Evolutionary conservation across 129 eudicot genomes (phyloP).

Genomic region (Flaveria brownii): DNA sequence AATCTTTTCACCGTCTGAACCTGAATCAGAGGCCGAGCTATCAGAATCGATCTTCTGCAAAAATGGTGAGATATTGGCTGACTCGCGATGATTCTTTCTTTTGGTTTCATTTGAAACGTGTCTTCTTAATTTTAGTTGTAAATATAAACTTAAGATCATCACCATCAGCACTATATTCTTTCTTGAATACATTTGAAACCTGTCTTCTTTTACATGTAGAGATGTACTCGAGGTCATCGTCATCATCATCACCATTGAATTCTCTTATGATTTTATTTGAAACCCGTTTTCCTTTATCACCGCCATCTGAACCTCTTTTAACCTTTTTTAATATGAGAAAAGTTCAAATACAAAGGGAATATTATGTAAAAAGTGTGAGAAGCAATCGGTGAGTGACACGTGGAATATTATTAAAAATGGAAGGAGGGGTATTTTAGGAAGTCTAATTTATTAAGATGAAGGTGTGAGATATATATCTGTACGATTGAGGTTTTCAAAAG

Average conservation of each 20-base stretch:
- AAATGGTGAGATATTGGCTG: constrained; percentile 7
- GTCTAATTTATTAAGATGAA: no score
- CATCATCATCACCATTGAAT: neutral
- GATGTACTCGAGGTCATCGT: neutral
- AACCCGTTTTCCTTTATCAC: constrained; percentile 15
- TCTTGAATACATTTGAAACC: neutral
- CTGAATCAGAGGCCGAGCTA: constrained; percentile 5
- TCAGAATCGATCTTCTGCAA: neutral
- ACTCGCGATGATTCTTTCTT: neutral
- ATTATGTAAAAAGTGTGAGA: no score
- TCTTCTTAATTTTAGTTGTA: neutral
- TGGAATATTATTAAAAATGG: no score
- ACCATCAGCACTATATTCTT: neutral
- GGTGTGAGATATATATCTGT: no score
- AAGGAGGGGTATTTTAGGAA: no score
- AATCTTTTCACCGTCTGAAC: constrained; percentile 11
- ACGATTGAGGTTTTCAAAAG: no score
- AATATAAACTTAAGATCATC: constrained; percentile 1
- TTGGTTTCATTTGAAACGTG: neutral
- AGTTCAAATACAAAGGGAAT: no score
- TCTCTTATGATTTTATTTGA: constrained; percentile 9
- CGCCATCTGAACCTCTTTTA: constrained; percentile 23
- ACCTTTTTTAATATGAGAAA: no score
- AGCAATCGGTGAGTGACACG: no score
- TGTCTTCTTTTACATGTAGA: constrained; percentile 18